These are phyloP conservation scores for Cladosporium sphaerospermum DNA, from an alignment of 2,329 filamentous ascomycete species.

Conservation along the genomic window DNA sequence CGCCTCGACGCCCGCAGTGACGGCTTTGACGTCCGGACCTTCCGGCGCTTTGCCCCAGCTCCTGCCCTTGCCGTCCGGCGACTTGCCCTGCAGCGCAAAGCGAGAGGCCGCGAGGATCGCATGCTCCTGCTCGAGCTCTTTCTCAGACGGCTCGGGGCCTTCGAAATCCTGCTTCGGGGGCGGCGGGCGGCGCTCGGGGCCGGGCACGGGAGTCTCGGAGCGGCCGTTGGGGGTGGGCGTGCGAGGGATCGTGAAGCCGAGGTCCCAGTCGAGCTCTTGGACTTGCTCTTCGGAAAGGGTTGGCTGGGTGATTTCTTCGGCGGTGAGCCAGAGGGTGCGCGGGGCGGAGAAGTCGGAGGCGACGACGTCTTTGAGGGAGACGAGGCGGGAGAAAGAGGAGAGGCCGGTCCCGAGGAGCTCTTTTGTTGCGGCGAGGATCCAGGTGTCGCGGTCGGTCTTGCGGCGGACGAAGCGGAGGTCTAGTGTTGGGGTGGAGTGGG, in stretches of 20 bases:
- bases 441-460: slow-evolving; percentile 66
- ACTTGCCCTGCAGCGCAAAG: slow-evolving; percentile 16
- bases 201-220: slow-evolving; percentile 53
- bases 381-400: slow-evolving; percentile 58
- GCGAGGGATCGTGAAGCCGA: slow-evolving; percentile 75
- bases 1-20: slow-evolving; percentile 41
- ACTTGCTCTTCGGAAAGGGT: slow-evolving; percentile 42
- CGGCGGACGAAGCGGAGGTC: slow-evolving; percentile 43
- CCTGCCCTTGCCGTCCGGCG: neutral
- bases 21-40: slow-evolving; percentile 18
- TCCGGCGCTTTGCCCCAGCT: neutral
- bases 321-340: slow-evolving; percentile 73
- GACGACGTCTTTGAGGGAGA: slow-evolving; percentile 74
- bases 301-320: slow-evolving; percentile 48
- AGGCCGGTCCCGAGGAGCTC: slow-evolving; percentile 60
- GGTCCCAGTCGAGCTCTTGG: slow-evolving; percentile 69
- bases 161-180: slow-evolving; percentile 42
- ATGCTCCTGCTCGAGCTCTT: slow-evolving; percentile 51
- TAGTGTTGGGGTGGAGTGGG: slow-evolving; percentile 45
- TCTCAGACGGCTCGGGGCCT: slow-evolving; percentile 46
- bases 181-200: slow-evolving; percentile 48
- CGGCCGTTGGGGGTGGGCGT: slow-evolving; percentile 47
- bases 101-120: slow-evolving; percentile 50
- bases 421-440: slow-evolving; percentile 67
- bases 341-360: slow-evolving; percentile 59